phyloP scores from a whole-genome alignment of 2,329 filamentous ascomycete genomes.

The Exophiala phaeomuriformis region DNA sequence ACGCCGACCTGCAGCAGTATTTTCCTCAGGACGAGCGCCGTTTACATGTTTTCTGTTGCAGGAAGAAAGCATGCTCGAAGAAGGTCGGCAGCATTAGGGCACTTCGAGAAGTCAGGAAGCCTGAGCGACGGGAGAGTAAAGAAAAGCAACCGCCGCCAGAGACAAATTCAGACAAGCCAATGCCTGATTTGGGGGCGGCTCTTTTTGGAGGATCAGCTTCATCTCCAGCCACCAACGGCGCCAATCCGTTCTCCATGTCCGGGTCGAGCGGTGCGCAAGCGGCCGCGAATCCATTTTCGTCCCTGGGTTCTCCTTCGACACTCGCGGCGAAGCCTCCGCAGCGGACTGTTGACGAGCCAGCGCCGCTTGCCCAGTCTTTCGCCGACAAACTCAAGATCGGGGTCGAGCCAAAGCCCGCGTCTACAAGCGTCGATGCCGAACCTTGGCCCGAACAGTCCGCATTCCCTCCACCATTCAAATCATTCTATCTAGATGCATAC shows the following conservation, averaged over 20 bases:
- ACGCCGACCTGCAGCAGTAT: slow-evolving; percentile 77
- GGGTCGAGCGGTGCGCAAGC: slow-evolving; percentile 28
- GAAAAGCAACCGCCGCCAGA: slow-evolving; percentile 27
- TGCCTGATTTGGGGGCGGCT: slow-evolving; percentile 46
- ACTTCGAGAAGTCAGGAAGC: slow-evolving; percentile 58
- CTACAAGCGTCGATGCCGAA: slow-evolving; percentile 38
- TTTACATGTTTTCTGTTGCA: slow-evolving; percentile 79
- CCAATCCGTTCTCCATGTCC: slow-evolving; percentile 49
- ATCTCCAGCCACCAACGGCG: slow-evolving; percentile 33
- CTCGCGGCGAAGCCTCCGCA: slow-evolving; percentile 41
- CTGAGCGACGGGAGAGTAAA: slow-evolving; percentile 26
- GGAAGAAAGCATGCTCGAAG: slow-evolving; percentile 67
- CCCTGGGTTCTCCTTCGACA: slow-evolving; percentile 36
- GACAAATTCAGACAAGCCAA: slow-evolving; percentile 27
- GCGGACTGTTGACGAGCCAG: slow-evolving; percentile 29
- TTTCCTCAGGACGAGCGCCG: slow-evolving; percentile 84
- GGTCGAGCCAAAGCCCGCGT: slow-evolving; percentile 28
- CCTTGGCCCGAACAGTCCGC: slow-evolving; percentile 66
- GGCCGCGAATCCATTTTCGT: slow-evolving; percentile 55
- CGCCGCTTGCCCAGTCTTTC: slow-evolving; percentile 66
- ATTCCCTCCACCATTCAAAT: slow-evolving; percentile 65
- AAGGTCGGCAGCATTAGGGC: slow-evolving; percentile 75
- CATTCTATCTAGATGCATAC: slow-evolving; percentile 80
- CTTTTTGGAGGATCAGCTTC: slow-evolving; percentile 51
- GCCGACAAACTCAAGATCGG: slow-evolving; percentile 59